These are phyloP conservation scores for Trichoderma asperellum DNA, from an alignment of 2,329 filamentous ascomycete genomes.

Conservation along the genomic window DNA sequence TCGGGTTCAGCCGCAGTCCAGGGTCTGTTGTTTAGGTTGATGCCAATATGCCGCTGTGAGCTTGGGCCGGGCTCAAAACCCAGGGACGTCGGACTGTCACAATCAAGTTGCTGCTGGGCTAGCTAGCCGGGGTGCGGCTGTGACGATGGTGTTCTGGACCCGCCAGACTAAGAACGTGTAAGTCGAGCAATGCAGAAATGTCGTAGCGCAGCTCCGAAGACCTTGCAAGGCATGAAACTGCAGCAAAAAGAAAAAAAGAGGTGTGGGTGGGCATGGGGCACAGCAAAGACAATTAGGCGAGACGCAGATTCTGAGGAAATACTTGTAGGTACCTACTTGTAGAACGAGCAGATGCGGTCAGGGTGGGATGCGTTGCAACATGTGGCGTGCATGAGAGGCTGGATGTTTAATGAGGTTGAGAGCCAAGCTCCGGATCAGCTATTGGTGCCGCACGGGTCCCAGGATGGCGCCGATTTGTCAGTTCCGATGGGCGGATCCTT, in stretches of 20 bases:
- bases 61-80: conserved; percentile 21
- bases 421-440: conserved; percentile 12
- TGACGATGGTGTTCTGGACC: conserved; percentile 22
- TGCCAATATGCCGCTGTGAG: conserved; percentile 2
- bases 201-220: conserved; percentile 15
- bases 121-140: conserved; percentile 24
- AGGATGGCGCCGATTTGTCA: conserved; percentile 8
- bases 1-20: conserved; percentile 30
- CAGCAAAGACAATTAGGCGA: background rate
- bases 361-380: conserved; percentile 23
- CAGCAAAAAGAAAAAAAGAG: background rate
- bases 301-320: background rate
- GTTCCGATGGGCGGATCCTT: conserved; percentile 1
- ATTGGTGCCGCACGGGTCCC: conserved; percentile 10
- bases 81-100: conserved; percentile 13
- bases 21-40: conserved; percentile 14
- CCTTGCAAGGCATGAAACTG: conserved; percentile 8
- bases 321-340: too few species aligned
- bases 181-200: conserved; percentile 23
- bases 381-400: conserved; percentile 28
- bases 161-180: background rate
- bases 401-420: conserved; percentile 24
- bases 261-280: conserved; percentile 16
- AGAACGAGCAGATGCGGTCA: background rate
- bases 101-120: background rate